Base-by-base conservation (phyloP, 2,329 filamentous ascomycete genomes). In the Xylariales sp. region DNA sequence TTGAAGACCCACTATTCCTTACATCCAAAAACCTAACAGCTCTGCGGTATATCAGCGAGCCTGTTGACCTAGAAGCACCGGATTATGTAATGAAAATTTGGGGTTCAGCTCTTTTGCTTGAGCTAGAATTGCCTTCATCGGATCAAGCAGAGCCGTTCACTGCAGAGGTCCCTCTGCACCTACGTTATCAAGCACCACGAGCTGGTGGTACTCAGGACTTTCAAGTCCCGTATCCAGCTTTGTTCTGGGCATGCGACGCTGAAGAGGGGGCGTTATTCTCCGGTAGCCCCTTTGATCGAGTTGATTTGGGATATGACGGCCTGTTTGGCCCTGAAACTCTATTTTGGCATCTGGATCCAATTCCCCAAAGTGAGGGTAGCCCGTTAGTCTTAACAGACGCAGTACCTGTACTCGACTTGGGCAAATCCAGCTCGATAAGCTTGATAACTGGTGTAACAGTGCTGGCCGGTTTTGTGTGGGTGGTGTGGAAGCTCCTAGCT, bases 21-120 rank as follows among this genome's bases (percentile, higher is more conserved):
- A 62, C 78, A 4, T 90, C 88, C 1, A 88, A 95, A 52, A 88
- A 94, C 54, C 72, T 96, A 15, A 69, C 73, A 3, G 68, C 76
- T 2, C 65, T 94, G 28, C 80, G 74, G 30, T 78, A 83, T 46
- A 74, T 88, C 12, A 81, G 80, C 18, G 76, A 85, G 11, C 86
- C 88, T 15, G 85, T 90, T 6, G 90, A 97, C 49, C 81, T 97
- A 37, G 91, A 97, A 65, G 89, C 88, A 1, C 91, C 91, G 2
- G 83, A 84, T 51, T 97, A 94, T 68, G 78, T 82, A 2, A 74
- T 88, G 20, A 56, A 73, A 6, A 61, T 71, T 21, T 96, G 91
- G 91, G 91, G 91, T 5, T 90, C 85, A 1, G 79, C 75, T 13
- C 70, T 88, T 13, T 71, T 96, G 5, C 63, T 96, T 15, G 82